A percentile compares a stretch with the other conserved stretches of the same genome.
These are phyloP conservation scores for Nigrospora osmanthi DNA, from an alignment of 2,329 filamentous ascomycete genomes.

Conservation along the genomic window DNA sequence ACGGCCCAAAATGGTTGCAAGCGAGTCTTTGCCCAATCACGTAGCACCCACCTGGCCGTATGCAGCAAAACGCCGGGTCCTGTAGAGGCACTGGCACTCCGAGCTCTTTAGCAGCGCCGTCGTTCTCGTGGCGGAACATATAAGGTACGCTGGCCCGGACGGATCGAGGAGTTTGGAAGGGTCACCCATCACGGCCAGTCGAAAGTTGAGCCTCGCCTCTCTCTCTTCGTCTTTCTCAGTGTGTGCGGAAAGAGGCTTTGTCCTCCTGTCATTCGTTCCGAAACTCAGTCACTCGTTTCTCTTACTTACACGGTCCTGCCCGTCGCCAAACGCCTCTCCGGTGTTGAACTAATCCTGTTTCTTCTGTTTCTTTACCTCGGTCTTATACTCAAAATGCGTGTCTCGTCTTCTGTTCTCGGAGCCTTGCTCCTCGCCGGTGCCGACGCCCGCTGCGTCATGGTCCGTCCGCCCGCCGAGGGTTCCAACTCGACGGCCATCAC, in stretches of 20 bases:
- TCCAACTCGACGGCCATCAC: background rate
- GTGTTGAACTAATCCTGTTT: background rate
- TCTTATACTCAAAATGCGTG: background rate
- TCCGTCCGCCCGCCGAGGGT: background rate
- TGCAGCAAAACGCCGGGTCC: no score
- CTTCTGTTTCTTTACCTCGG: background rate
- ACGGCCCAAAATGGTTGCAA: background rate
- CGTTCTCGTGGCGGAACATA: no score
- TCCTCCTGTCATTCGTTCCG: slow-evolving; percentile 1
- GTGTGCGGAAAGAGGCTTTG: background rate
- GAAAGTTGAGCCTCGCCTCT: background rate
- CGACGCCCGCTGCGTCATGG: slow-evolving; percentile 1
- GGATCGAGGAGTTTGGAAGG: no score
- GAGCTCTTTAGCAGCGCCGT: no score
- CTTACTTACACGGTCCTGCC: background rate
- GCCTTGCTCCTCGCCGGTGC: slow-evolving; percentile 2
- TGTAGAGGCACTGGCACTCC: no score
- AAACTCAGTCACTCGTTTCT: slow-evolving; percentile 1
- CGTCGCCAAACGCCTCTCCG: background rate
- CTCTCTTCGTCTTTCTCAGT: background rate
- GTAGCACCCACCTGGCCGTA: no score
- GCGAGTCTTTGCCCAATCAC: no score
- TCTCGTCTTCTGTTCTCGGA: slow-evolving; percentile 1
- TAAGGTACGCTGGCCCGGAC: no score
- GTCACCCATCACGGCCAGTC: background rate